Percentiles rank a stretch among this genome's conserved stretches.
Evolutionary conservation across 2,329 filamentous ascomycete genomes (phyloP).

Genomic region (Sporothrix mexicana): DNA sequence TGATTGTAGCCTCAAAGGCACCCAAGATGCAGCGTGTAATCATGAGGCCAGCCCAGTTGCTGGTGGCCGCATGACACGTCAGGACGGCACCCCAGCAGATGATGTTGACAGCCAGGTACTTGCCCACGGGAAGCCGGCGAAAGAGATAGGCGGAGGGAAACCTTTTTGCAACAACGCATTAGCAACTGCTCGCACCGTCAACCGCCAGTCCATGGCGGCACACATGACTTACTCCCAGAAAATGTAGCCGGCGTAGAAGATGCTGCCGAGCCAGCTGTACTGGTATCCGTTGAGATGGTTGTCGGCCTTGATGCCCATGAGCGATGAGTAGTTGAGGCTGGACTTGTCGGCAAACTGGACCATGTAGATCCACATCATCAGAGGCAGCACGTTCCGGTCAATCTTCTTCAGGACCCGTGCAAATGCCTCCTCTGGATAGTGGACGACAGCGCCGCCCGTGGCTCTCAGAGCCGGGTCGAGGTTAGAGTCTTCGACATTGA

Average conservation of each 20-base stretch:
- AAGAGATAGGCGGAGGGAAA: too few relatives aligned
- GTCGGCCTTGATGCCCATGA: background rate
- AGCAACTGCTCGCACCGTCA: background rate
- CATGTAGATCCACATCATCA: background rate
- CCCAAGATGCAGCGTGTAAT: background rate
- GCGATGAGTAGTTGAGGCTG: background rate
- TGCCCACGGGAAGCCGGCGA: too few relatives aligned
- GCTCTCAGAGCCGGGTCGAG: too few relatives aligned
- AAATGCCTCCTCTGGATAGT: too few relatives aligned
- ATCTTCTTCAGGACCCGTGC: too few relatives aligned
- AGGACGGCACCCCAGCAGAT: background rate
- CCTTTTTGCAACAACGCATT: background rate
- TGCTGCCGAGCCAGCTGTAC: conserved; percentile 4
- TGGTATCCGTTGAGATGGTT: background rate
- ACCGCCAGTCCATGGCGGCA: too few relatives aligned
- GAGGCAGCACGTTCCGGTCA: background rate
- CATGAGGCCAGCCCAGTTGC: conserved; percentile 1
- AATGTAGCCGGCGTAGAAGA: background rate
- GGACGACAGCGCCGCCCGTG: too few relatives aligned
- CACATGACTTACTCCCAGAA: too few relatives aligned
- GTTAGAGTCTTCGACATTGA: too few relatives aligned
- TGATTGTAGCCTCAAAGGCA: background rate
- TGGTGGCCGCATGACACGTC: background rate
- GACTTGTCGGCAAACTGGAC: conserved; percentile 6
- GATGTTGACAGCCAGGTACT: background rate